phyloP scores from a whole-genome alignment of 805 yeast species.

The Metschnikowia baotianmanensis region DNA sequence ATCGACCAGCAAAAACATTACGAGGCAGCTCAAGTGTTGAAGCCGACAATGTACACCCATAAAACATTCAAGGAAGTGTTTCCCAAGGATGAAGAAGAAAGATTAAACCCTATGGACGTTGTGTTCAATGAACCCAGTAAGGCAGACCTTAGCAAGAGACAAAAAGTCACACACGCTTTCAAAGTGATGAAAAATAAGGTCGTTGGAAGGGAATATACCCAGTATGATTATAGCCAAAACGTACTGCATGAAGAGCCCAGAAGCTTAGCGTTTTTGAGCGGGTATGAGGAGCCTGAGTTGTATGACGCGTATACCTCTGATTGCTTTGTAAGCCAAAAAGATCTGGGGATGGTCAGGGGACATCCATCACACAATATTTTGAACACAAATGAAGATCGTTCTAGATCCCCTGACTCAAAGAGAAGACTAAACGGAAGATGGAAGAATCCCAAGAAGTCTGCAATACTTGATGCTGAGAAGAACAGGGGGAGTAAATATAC shows the following conservation, averaged over 20 bases:
- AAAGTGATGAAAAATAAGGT: conserved; percentile 25
- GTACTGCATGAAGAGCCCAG: conserved; percentile 15
- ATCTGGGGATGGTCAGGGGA: neutral
- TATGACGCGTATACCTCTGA: neutral
- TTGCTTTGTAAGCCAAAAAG: neutral
- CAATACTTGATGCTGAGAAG: too few relatives aligned
- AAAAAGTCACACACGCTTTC: conserved; percentile 26
- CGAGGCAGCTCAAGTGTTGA: conserved; percentile 29
- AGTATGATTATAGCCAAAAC: conserved; percentile 35
- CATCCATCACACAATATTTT: too few relatives aligned
- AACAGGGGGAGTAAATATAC: too few relatives aligned
- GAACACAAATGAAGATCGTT: too few relatives aligned
- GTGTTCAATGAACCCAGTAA: conserved; percentile 33
- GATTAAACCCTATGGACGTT: conserved; percentile 39
- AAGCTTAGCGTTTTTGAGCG: conserved; percentile 2
- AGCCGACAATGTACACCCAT: conserved; percentile 39
- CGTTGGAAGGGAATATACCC: conserved; percentile 30
- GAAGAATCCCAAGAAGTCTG: too few relatives aligned
- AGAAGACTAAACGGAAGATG: too few relatives aligned
- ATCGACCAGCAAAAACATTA: conserved; percentile 35
- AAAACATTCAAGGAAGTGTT: conserved; percentile 40
- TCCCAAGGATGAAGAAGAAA: conserved; percentile 27
- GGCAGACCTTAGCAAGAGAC: conserved; percentile 21
- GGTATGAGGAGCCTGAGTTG: conserved; percentile 1
- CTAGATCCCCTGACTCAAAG: too few relatives aligned